Percentiles rank a stretch among this genome's conserved stretches.
phyloP scores from a whole-genome alignment of 2,329 filamentous ascomycete genomes.

The Aschersonia sp. region DNA sequence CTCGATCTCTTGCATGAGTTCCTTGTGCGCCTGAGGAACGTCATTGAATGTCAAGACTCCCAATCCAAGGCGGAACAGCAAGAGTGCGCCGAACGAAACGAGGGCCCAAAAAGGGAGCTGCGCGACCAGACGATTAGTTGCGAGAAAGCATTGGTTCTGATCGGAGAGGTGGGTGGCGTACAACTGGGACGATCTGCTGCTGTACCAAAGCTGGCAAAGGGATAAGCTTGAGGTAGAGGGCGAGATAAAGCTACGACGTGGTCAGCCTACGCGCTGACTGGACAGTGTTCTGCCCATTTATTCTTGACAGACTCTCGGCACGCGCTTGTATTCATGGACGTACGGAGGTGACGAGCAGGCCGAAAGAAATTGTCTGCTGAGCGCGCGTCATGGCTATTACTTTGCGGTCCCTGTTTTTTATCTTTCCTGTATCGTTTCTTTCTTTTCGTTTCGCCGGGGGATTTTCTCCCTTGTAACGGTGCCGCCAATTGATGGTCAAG shows the following conservation, averaged over 20 bases:
- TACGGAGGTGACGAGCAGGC: constrained; percentile 80
- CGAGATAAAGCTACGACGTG: constrained; percentile 67
- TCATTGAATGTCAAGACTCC: constrained; percentile 96
- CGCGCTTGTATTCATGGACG: constrained; percentile 11
- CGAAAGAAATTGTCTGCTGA: constrained; percentile 79
- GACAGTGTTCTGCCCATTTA: not conserved
- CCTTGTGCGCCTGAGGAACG: constrained; percentile 77
- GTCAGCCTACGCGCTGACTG: not conserved
- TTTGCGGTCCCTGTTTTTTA: not conserved
- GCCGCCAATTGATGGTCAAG: too few relatives aligned
- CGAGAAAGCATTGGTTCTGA: not conserved
- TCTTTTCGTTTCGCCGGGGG: not conserved
- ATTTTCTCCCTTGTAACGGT: not conserved
- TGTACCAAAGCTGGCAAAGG: constrained; percentile 68
- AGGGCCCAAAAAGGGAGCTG: constrained; percentile 89
- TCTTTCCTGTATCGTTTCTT: not conserved
- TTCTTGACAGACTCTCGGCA: constrained; percentile 6
- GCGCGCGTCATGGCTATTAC: constrained; percentile 70
- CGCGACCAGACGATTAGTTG: not conserved
- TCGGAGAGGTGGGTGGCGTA: constrained; percentile 31
- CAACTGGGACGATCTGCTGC: constrained; percentile 73
- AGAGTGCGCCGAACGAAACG: constrained; percentile 80
- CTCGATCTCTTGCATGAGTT: constrained; percentile 76
- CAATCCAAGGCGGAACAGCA: constrained; percentile 82
- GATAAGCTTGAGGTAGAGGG: constrained; percentile 70